A percentile compares a stretch with the other conserved stretches of the same genome.
phyloP scores from a whole-genome alignment of 768 basidiomycete species.

The Tephrocybe sp. region DNA sequence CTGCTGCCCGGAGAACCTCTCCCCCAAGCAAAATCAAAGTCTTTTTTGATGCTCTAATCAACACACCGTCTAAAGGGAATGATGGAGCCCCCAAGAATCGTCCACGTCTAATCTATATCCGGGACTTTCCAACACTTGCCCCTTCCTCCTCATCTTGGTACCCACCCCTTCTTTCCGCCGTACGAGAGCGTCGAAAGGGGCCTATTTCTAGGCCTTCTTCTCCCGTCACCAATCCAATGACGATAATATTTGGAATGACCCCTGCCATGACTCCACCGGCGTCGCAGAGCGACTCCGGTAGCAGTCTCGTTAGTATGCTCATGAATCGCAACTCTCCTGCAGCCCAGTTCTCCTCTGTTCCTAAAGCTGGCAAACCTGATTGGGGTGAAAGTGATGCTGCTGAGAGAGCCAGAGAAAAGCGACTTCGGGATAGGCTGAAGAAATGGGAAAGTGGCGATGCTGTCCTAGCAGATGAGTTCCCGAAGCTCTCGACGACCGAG shows the following conservation, averaged over 20 bases:
- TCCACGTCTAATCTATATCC: constrained; percentile 81
- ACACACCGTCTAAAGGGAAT: constrained; percentile 40
- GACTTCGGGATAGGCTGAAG: constrained; percentile 66
- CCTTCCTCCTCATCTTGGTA: constrained; percentile 77
- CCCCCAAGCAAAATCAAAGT: constrained; percentile 57
- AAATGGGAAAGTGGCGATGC: constrained; percentile 71
- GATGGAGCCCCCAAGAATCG: constrained; percentile 25
- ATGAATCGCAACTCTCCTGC: constrained; percentile 39
- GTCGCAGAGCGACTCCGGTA: constrained; percentile 25
- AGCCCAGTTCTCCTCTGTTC: constrained; percentile 24
- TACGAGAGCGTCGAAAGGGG: constrained; percentile 72
- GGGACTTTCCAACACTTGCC: constrained; percentile 77
- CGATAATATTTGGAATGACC: constrained; percentile 86
- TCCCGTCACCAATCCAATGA: constrained; percentile 66
- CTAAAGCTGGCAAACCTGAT: constrained; percentile 41
- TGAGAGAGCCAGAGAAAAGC: constrained; percentile 65
- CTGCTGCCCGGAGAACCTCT: constrained; percentile 39
- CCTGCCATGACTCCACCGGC: constrained; percentile 63
- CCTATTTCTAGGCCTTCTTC: constrained; percentile 56
- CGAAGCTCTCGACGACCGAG: constrained; percentile 41
- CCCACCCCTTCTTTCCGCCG: constrained; percentile 71
- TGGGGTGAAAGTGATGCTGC: constrained; percentile 69
- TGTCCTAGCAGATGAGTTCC: constrained; percentile 60
- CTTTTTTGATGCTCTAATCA: constrained; percentile 79
- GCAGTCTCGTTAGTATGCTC: constrained; percentile 40